Conservation (phyloP, 2,329 filamentous ascomycete species). For the Trichoderma sp. region DNA sequence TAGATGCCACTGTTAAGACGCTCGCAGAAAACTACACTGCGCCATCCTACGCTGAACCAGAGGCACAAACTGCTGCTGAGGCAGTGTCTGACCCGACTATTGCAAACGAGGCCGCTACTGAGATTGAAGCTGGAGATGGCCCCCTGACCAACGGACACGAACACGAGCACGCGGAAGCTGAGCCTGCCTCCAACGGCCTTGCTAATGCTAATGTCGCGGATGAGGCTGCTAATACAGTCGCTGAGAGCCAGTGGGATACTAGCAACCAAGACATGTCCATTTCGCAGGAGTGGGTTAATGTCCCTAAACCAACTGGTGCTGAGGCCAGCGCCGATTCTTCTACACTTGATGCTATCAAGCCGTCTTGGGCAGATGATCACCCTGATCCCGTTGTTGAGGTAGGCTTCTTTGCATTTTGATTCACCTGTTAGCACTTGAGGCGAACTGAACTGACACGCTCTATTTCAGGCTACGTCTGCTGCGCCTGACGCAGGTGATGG, state of each 20-base stretch:
- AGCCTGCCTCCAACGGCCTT: conserved; percentile 44
- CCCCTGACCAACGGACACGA: conserved; percentile 49
- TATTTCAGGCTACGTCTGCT: conserved; percentile 39
- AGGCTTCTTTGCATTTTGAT: conserved; percentile 29
- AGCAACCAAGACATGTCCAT: conserved; percentile 44
- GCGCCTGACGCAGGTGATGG: conserved; percentile 58
- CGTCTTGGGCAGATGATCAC: conserved; percentile 83
- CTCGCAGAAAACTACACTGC: conserved; percentile 57
- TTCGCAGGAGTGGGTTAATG: conserved; percentile 70
- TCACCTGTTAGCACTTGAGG: background rate
- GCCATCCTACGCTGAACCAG: conserved; percentile 39
- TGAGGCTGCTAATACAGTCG: conserved; percentile 60
- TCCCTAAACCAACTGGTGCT: conserved; percentile 71
- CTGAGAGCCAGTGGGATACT: conserved; percentile 66
- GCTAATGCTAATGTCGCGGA: conserved; percentile 56
- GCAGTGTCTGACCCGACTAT: conserved; percentile 64
- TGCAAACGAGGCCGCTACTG: conserved; percentile 66
- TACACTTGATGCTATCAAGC: conserved; percentile 51
- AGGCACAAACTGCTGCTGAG: conserved; percentile 40
- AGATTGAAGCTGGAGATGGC: conserved; percentile 57
- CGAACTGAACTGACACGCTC: conserved; percentile 10
- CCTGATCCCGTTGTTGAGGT: conserved; percentile 55
- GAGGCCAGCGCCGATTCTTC: conserved; percentile 54
- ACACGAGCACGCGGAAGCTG: conserved; percentile 40
- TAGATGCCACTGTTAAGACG: conserved; percentile 45